Evolutionary conservation across 495 filamentous ascomycete genomes (phyloP).

Genomic region (Penicillium cataractarum): DNA sequence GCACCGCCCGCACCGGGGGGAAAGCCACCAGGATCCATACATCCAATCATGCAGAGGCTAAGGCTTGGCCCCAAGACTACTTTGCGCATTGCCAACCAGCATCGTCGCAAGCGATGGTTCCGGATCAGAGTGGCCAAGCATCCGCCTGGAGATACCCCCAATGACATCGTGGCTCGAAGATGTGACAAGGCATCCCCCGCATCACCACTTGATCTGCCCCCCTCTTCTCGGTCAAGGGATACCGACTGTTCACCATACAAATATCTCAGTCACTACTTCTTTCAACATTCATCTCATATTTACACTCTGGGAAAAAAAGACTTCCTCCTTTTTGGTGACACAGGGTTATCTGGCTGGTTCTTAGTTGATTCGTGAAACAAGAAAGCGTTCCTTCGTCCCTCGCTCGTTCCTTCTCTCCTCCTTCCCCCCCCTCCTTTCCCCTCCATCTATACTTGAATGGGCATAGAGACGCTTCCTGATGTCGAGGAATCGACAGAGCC

Average conservation of each 20-base stretch:
- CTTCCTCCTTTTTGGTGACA: background rate
- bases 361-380: conserved; percentile 5
- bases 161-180: conserved; percentile 21
- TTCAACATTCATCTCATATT: background rate
- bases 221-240: conserved; percentile 11
- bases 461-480: conserved; percentile 44
- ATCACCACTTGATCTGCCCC: conserved; percentile 11
- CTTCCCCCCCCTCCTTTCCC: conserved; percentile 10
- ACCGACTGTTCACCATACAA: background rate
- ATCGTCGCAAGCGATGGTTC: conserved; percentile 13
- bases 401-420: background rate
- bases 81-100: conserved; percentile 10
- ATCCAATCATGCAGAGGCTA: conserved; percentile 1
- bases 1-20: background rate
- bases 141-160: conserved; percentile 17
- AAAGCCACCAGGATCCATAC: conserved; percentile 9
- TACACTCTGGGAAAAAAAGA: background rate
- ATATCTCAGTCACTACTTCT: background rate
- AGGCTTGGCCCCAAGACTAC: conserved; percentile 15
- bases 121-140: conserved; percentile 24
- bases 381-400: background rate
- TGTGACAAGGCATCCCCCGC: conserved; percentile 18
- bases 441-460: conserved; percentile 41
- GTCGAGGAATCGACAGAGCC: conserved; percentile 52
- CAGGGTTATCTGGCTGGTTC: conserved; percentile 6